A percentile compares a stretch with the other conserved stretches of the same genome.
phyloP scores from a whole-genome alignment of 2,329 filamentous ascomycete species.

The Macrophomina pseudophaseolina region DNA sequence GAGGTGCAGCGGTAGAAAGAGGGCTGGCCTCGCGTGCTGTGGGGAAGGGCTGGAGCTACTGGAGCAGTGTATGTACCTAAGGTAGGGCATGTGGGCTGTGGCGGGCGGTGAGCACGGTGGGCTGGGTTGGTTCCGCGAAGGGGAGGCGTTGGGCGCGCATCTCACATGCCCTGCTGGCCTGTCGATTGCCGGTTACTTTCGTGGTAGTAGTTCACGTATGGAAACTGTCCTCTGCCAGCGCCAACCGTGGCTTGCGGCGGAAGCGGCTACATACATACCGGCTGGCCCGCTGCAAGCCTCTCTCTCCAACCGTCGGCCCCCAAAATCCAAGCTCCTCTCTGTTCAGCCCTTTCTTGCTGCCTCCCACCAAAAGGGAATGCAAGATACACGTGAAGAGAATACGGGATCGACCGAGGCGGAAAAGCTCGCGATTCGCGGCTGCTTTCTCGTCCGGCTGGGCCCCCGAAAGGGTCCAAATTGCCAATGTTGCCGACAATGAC shows the following conservation, averaged over 20 bases:
- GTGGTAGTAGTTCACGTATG: neutral
- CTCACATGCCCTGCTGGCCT: neutral
- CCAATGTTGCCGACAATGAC: constrained; percentile 2
- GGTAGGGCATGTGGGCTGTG: neutral
- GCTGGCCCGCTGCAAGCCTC: constrained; percentile 12
- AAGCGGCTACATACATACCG: constrained; percentile 20
- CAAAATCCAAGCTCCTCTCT: neutral
- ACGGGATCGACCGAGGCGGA: neutral
- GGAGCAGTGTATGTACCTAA: neutral
- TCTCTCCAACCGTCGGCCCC: neutral
- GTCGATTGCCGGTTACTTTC: neutral
- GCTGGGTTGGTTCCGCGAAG: neutral
- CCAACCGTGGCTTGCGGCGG: constrained; percentile 22
- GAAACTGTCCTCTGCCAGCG: neutral
- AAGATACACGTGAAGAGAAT: neutral
- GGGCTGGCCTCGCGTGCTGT: neutral
- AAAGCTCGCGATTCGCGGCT: neutral
- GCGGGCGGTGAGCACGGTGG: neutral
- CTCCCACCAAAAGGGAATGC: neutral
- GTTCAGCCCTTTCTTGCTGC: neutral
- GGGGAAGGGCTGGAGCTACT: neutral
- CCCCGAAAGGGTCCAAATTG: neutral
- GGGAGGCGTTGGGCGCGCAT: neutral
- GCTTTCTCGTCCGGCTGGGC: neutral
- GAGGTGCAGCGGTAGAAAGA: neutral